phyloP scores from a whole-genome alignment of 805 yeast species.

The Barnettozyma pratensis region DNA sequence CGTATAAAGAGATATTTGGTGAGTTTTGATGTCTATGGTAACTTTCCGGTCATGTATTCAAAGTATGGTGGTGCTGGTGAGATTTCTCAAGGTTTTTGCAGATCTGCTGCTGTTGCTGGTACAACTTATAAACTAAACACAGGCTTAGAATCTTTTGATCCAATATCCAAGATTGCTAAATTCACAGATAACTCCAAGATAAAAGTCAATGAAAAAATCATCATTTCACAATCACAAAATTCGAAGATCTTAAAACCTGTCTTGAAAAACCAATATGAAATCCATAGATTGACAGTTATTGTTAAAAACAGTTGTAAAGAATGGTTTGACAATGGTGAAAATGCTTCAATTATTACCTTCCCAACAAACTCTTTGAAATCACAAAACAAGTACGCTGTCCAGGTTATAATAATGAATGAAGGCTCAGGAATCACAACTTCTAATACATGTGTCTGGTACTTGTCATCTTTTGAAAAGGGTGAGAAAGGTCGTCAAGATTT shows the following conservation, averaged over 20 bases:
- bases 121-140: conserved; percentile 86
- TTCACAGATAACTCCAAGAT: conserved; percentile 73
- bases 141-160: conserved; percentile 58
- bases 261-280: conserved; percentile 44
- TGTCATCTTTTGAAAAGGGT: conserved; percentile 70
- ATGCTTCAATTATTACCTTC: conserved; percentile 84
- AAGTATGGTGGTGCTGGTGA: conserved; percentile 97
- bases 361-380: conserved; percentile 76
- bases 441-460: conserved; percentile 89
- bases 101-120: conserved; percentile 98
- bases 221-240: conserved; percentile 69
- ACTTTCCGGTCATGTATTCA: conserved; percentile 86
- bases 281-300: conserved; percentile 73
- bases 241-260: conserved; percentile 37
- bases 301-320: conserved; percentile 85
- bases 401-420: conserved; percentile 80
- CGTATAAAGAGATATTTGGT: conserved; percentile 78
- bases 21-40: conserved; percentile 89
- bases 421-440: conserved; percentile 82
- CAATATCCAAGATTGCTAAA: conserved; percentile 57
- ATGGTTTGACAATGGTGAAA: conserved; percentile 86
- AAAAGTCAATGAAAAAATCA: conserved; percentile 71
- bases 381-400: conserved; percentile 68
- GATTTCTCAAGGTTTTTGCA: conserved; percentile 91
- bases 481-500: conserved; percentile 69